Evolutionary conservation across 2,329 filamentous ascomycete genomes (phyloP), one percentile per base, ranked within the genome.

Genomic region (Alternaria tenuissima): DNA sequence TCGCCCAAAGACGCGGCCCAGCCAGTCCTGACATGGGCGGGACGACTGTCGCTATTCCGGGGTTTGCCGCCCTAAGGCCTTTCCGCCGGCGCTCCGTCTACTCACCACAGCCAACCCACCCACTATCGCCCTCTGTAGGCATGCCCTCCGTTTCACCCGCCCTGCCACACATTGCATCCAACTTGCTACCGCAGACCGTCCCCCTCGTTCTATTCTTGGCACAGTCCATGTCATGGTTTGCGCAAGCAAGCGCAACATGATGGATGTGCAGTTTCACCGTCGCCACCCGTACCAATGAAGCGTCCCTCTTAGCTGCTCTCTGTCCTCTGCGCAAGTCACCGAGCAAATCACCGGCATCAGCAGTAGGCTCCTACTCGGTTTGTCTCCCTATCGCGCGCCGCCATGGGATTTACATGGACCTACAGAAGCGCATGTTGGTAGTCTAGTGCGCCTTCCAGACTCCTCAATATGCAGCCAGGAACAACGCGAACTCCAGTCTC

Each of bases 391-490:
- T 57, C 44, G 36, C 38, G 53, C 54, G 49, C 48, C 57, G 57
- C 57, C 42, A 51, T 49, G 24, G 44, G 36, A 42, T 34, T 49
- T 43, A 36, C 47, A 32, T 52, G 30, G 55, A 32, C 34, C 42
- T 42, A 42, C 20, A 59, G 30, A 59, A 52, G 61, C 52, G 36
- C 49, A 34, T 43, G 26, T 52, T 56, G 56, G 56, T 34, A 46
- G 42, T 54, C 59, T 67, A 66, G 64, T 60, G 48, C 41, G 52
- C 57, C 64, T 59, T 68, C 64, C 61, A 66, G 62, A 67, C 66
- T 61, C 49, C n/a, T 28, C 55, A 49, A 36, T 55, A 60, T 59
- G 64, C 62, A 55, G 53, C 59, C 55, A 53, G 39, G 18, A 22
- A 34, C 53, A 28, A 54, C 38, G 51, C 55, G 26, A 51, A 46